These are phyloP conservation scores for Daldinia sp. DNA, from an alignment of 2,329 filamentous ascomycete genomes.

Conservation along the genomic window DNA sequence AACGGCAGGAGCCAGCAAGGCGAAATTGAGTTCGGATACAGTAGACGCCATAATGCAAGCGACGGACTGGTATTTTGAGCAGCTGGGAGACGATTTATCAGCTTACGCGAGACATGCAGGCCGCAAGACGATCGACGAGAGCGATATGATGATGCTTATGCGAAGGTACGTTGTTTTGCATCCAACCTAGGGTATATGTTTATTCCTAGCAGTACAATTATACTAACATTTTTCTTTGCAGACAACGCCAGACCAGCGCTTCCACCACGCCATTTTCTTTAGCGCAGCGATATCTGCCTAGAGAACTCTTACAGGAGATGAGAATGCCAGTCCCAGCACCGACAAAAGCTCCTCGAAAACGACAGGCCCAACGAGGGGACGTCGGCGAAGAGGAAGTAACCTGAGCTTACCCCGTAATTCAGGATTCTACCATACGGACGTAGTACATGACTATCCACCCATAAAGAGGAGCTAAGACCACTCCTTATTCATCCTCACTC, in stretches of 20 bases:
- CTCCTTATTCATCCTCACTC: slow-evolving; percentile 78
- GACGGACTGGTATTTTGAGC: slow-evolving; percentile 92
- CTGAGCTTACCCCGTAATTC: slow-evolving; percentile 26
- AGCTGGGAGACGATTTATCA: slow-evolving; percentile 79
- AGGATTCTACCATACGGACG: not conserved
- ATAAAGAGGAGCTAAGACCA: slow-evolving; percentile 62
- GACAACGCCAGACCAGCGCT: slow-evolving; percentile 78
- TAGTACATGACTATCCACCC: slow-evolving; percentile 10
- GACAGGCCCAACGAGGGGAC: slow-evolving; percentile 46
- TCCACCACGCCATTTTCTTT: slow-evolving; percentile 82
- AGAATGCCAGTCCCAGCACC: slow-evolving; percentile 71
- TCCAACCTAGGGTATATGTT: slow-evolving; percentile 22
- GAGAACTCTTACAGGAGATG: slow-evolving; percentile 83
- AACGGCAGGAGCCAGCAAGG: slow-evolving; percentile 69
- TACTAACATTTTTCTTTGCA: slow-evolving; percentile 52
- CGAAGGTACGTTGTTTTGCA: slow-evolving; percentile 68
- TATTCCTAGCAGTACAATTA: slow-evolving; percentile 28
- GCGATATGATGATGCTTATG: slow-evolving; percentile 83
- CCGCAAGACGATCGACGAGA: slow-evolving; percentile 85
- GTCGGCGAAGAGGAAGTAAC: slow-evolving; percentile 53
- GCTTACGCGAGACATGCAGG: slow-evolving; percentile 84
- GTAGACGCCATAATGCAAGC: slow-evolving; percentile 79
- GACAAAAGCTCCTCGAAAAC: slow-evolving; percentile 56
- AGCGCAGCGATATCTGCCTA: slow-evolving; percentile 82
- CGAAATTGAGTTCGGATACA: slow-evolving; percentile 76